These are phyloP conservation scores for Chaetothyriales sp. DNA, from an alignment of 2,329 filamentous ascomycete genomes.

Conservation along the genomic window DNA sequence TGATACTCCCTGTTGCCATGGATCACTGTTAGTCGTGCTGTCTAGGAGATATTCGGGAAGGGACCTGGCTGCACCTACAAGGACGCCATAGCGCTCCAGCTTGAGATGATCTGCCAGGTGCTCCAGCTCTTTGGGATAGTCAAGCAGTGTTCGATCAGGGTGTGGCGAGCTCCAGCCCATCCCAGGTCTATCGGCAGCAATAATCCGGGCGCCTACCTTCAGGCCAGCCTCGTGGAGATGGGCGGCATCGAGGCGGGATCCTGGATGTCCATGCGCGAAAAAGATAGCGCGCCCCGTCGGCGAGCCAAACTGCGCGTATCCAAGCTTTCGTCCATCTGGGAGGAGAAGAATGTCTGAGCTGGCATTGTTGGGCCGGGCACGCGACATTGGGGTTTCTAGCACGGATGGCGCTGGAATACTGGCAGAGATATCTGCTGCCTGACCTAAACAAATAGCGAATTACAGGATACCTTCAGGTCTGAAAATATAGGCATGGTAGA, in stretches of 20 bases:
- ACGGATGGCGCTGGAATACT: too few relatives aligned
- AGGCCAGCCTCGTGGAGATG: slow-evolving; percentile 23
- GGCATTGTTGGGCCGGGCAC: slow-evolving; percentile 13
- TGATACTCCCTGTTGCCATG: slow-evolving; percentile 23
- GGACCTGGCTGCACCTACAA: slow-evolving; percentile 9
- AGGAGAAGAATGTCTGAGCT: slow-evolving; percentile 22
- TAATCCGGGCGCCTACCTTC: slow-evolving; percentile 26
- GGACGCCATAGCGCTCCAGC: slow-evolving; percentile 29
- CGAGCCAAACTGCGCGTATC: slow-evolving; percentile 31
- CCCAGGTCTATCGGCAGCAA: slow-evolving; percentile 33
- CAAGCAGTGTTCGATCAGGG: slow-evolving; percentile 25
- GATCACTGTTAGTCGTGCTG: not conserved
- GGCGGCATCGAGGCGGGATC: slow-evolving; percentile 30
- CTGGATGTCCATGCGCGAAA: slow-evolving; percentile 33
- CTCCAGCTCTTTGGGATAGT: slow-evolving; percentile 32
- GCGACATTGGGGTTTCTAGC: too few relatives aligned
- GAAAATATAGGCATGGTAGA: slow-evolving; percentile 1
- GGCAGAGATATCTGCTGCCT: too few relatives aligned
- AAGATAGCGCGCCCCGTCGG: slow-evolving; percentile 24
- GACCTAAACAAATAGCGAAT: slow-evolving; percentile 2
- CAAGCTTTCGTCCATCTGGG: slow-evolving; percentile 24
- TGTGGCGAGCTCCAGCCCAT: slow-evolving; percentile 29
- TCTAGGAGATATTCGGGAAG: not conserved
- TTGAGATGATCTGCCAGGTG: slow-evolving; percentile 29
- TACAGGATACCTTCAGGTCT: not conserved